phyloP scores from a whole-genome alignment of 1,139 yeast species.

The Candida labiduridarum region DNA sequence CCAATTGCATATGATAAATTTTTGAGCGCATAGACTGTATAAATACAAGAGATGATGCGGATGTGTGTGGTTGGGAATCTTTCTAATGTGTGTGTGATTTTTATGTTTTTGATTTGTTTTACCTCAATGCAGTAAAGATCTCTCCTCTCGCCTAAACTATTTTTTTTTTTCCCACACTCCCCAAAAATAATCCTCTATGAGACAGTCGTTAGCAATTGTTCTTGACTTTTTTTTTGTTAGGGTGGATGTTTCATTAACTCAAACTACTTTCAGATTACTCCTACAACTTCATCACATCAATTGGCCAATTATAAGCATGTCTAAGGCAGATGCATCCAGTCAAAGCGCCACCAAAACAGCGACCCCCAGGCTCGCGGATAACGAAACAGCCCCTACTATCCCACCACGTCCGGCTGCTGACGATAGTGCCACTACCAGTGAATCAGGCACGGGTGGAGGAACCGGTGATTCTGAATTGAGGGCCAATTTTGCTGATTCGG shows the following conservation, averaged over 20 bases:
- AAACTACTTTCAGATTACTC: not conserved
- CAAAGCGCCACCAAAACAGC: not conserved
- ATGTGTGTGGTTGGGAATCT: no score
- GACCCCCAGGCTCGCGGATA: not conserved
- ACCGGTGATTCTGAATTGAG: constrained; percentile 11
- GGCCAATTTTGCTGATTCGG: constrained; percentile 16
- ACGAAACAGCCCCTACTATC: not conserved
- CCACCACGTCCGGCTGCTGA: not conserved
- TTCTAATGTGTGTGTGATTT: no score
- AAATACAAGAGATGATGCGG: not conserved
- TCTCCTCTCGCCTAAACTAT: not conserved
- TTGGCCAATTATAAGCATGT: constrained; percentile 5
- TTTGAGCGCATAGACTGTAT: not conserved
- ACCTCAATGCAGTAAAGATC: not conserved
- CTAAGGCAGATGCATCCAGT: constrained; percentile 7
- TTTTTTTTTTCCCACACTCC: not conserved
- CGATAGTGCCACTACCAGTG: constrained; percentile 3
- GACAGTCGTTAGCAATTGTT: not conserved
- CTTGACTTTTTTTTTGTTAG: constrained; percentile 1
- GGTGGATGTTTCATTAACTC: not conserved
- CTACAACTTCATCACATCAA: constrained; percentile 3
- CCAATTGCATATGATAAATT: not conserved
- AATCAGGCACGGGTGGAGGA: constrained; percentile 4
- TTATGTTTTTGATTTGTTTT: no score
- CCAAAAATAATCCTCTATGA: not conserved